phyloP scores from a whole-genome alignment of 768 basidiomycete genomes.

The Saitozyma podzolica region DNA sequence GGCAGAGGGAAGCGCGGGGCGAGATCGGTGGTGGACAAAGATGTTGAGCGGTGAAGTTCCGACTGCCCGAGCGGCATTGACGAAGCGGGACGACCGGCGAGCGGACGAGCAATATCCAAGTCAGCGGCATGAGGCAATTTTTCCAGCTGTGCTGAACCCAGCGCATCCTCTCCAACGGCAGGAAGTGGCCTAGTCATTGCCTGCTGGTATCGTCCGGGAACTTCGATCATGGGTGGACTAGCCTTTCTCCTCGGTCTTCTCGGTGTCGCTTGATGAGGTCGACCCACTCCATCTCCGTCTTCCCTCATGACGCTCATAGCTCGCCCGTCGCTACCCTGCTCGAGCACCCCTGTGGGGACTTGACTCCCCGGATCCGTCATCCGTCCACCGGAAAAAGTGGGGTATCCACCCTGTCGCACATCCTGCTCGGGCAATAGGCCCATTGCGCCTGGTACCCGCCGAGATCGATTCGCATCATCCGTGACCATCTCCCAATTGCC shows the following conservation, averaged over 20 bases:
- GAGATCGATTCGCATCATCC: neutral
- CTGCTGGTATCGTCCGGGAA: neutral
- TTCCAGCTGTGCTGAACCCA: slow-evolving; percentile 2
- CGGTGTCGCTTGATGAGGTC: neutral
- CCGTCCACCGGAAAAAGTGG: slow-evolving; percentile 35
- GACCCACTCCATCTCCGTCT: slow-evolving; percentile 1
- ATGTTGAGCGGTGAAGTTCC: too few species aligned
- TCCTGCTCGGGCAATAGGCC: slow-evolving; percentile 16
- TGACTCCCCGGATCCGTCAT: slow-evolving; percentile 29
- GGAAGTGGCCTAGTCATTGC: neutral
- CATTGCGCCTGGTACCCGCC: slow-evolving; percentile 3
- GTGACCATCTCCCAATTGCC: neutral
- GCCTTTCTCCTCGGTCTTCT: slow-evolving; percentile 2
- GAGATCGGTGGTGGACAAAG: slow-evolving; percentile 18
- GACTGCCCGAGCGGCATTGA: too few species aligned
- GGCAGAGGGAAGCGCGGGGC: slow-evolving; percentile 35
- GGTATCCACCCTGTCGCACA: slow-evolving; percentile 40
- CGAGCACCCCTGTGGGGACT: slow-evolving; percentile 33
- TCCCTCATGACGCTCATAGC: slow-evolving; percentile 21
- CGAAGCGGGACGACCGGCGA: slow-evolving; percentile 13
- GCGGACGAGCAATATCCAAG: slow-evolving; percentile 11
- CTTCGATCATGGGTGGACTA: neutral
- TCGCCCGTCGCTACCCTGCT: slow-evolving; percentile 17
- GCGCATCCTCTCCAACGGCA: neutral
- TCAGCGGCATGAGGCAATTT: neutral